Evolutionary conservation across 345 rosid species (phyloP), one percentile per base, ranked within the genome.

Genomic region (Aegle marmelos): DNA sequence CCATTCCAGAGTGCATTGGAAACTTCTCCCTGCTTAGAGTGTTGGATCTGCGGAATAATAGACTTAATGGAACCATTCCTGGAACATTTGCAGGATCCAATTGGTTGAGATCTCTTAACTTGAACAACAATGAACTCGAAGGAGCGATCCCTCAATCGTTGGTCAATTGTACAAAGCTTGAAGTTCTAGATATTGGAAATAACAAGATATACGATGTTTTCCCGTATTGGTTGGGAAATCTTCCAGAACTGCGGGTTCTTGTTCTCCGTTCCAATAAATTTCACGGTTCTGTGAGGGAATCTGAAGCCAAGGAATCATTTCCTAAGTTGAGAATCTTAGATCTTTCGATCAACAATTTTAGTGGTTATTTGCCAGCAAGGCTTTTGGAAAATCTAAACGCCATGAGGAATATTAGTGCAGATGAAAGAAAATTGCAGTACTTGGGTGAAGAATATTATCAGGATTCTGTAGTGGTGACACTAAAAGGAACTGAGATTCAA

Each of bases 261-360:
- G 24, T 50, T 7, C 22, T 76, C 31, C 21, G 65, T 41, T 69
- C 58, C 4, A 77, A 69, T 30, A 36, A n/a, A 34, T 39, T 53
- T 34, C 67, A 17, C 7, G 76, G 76, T 53, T 22, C 65, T 7
- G 25, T 69, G 1, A 50, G 8, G 28, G 9, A 11, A 6, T 48
- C 19, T 36, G 2, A 16, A 22, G 2, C n/a, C 14, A 17, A 48
- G 54, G 1, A 9, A 4, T 39, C 16, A 0, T 76, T 76, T 36
- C 64, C 45, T 16, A 66, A 76, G 54, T 41, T 76, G 50, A 36
- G 58, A 9, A 66, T 76, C 31, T 22, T 79, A 28, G 77, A 79
- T 71, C 30, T 71, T 25, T 78, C 81, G 1, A 21, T 16, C 31
- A 71, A 78, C 22, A 5, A 63, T 9, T 71, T 71, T 6, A 64